phyloP scores from a whole-genome alignment of 2,329 filamentous ascomycete species.

The Diaporthe velutina region DNA sequence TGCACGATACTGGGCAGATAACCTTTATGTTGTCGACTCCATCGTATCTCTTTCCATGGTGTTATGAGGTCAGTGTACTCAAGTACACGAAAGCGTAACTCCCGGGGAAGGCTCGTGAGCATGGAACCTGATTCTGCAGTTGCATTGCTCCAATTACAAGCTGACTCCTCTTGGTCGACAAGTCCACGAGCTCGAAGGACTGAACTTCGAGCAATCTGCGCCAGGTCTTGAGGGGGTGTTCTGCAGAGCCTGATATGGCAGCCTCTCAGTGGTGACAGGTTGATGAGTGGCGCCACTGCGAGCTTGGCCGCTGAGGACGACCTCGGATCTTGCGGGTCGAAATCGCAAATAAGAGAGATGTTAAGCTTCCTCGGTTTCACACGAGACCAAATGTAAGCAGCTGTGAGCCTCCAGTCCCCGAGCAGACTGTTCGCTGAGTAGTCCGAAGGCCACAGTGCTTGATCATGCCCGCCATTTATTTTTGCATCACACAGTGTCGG shows the following conservation, averaged over 20 bases:
- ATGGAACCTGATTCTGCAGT: background rate
- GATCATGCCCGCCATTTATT: background rate
- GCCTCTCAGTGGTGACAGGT: background rate
- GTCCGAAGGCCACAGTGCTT: background rate
- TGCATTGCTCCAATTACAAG: background rate
- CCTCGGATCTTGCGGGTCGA: background rate
- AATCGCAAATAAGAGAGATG: background rate
- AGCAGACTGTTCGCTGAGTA: background rate
- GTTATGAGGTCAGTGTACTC: constrained; percentile 7
- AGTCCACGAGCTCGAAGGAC: background rate
- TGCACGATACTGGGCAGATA: background rate
- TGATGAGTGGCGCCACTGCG: background rate
- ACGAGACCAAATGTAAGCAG: background rate
- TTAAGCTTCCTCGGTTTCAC: background rate
- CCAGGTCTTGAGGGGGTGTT: background rate
- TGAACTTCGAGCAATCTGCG: background rate
- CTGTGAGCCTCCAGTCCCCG: background rate
- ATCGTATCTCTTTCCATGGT: background rate
- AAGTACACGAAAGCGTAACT: background rate
- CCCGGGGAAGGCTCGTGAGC: background rate
- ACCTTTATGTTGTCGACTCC: background rate
- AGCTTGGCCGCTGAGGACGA: background rate
- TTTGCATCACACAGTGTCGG: fast-evolving
- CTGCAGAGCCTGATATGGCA: background rate
- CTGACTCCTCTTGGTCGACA: background rate